These are phyloP conservation scores for Populus hybrid DNA, from an alignment of 441 rosid species.

Conservation along the genomic window DNA sequence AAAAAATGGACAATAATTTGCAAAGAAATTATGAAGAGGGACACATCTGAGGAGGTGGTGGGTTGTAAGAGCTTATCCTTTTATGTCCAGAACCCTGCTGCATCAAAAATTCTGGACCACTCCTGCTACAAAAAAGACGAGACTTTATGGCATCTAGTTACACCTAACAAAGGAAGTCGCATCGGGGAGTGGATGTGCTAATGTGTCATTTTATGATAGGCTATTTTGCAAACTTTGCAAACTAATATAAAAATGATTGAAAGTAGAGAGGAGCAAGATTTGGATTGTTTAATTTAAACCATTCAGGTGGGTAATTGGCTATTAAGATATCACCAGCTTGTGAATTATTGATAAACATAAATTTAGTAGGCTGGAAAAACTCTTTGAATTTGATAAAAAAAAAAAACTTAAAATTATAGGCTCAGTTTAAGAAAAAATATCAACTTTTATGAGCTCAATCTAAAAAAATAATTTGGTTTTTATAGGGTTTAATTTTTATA, in stretches of 20 bases:
- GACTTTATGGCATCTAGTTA: neutral
- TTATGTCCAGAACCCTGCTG: neutral
- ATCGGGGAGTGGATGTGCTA: too few species aligned
- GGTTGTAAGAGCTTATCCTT: neutral
- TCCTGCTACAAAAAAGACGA: neutral
- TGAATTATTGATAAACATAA: neutral
- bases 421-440: accelerated
- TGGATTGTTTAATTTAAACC: neutral
- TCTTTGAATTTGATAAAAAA: too few species aligned
- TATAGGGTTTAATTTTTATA: too few species aligned
- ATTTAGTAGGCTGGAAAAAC: too few species aligned
- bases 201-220: too few species aligned
- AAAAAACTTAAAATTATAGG: too few species aligned
- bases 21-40: neutral
- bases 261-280: neutral
- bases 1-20: neutral
- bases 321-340: neutral
- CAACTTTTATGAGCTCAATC: accelerated
- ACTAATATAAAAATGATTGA: neutral
- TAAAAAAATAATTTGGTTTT: too few species aligned
- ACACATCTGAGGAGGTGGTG: neutral
- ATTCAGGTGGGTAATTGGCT: neutral
- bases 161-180: too few species aligned
- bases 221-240: neutral
- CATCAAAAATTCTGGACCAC: neutral